These are phyloP conservation scores for Vitis amurensis DNA, from an alignment of 164 flowering plant genomes.

Conservation along the genomic window DNA sequence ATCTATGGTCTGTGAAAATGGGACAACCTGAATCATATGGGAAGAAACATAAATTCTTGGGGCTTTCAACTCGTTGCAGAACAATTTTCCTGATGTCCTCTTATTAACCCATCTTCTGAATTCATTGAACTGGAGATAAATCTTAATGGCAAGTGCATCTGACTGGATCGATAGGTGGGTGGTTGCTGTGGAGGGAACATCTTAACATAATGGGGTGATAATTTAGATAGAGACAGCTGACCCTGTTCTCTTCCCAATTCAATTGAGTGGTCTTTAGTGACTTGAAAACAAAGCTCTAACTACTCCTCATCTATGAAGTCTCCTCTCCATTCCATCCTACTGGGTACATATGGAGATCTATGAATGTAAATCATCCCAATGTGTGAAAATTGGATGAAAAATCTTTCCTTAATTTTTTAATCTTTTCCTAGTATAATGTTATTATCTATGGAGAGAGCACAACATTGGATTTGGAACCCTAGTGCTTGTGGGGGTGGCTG, in stretches of 20 bases:
- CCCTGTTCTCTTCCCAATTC: not conserved
- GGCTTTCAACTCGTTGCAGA: not conserved
- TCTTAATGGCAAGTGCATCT: not conserved
- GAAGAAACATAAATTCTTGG: no score
- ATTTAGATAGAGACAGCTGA: constrained; percentile 14
- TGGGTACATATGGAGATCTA: not conserved
- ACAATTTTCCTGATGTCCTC: not conserved
- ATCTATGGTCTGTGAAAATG: no score
- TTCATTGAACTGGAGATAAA: not conserved
- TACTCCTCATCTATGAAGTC: no score
- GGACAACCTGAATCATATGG: no score
- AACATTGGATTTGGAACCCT: constrained; percentile 25
- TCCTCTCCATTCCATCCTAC: no score
- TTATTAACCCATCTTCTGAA: not conserved
- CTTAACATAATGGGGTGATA: constrained; percentile 6
- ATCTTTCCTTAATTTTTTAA: no score
- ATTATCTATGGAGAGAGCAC: not conserved
- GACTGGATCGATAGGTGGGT: constrained; percentile 4
- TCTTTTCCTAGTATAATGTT: not conserved
- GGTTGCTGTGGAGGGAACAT: constrained; percentile 25
- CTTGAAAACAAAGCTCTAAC: constrained; percentile 14
- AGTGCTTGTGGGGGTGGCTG: constrained; percentile 12
- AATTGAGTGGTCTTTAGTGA: not conserved
- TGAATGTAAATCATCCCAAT: not conserved
- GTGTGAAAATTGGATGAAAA: not conserved